Evolutionary conservation across 1,284 basidiomycete species (phyloP).

Genomic region (Cutaneotrichosporon cutaneum): DNA sequence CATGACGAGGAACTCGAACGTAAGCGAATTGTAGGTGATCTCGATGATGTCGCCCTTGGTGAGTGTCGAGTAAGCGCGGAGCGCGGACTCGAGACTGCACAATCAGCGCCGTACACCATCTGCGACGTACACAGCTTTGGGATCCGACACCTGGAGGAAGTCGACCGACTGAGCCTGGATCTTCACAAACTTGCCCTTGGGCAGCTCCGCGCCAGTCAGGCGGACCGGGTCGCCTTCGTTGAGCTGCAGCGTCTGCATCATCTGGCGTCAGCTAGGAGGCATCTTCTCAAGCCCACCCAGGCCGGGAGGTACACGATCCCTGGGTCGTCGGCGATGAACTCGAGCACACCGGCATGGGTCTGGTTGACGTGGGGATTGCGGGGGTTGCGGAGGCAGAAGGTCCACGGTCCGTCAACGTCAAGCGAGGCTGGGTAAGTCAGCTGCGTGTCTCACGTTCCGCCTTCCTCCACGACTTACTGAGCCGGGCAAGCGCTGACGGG

Average conservation of each 20-base stretch:
- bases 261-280: constrained; percentile 53
- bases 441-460: neutral
- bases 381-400: constrained; percentile 91
- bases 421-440: constrained; percentile 60
- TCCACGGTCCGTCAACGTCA: constrained; percentile 92
- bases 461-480: constrained; percentile 59
- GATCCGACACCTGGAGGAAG: constrained; percentile 86
- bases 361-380: constrained; percentile 72
- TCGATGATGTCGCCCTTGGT: constrained; percentile 90
- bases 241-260: constrained; percentile 91
- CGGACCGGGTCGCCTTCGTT: constrained; percentile 94
- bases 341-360: constrained; percentile 95
- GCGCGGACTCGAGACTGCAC: constrained; percentile 82
- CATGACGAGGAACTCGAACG: constrained; percentile 95
- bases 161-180: constrained; percentile 93
- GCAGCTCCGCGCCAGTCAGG: constrained; percentile 80
- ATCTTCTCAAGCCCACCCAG: constrained; percentile 60
- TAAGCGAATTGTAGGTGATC: constrained; percentile 86
- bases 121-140: constrained; percentile 78
- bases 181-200: constrained; percentile 95
- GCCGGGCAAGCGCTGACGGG: constrained; percentile 82
- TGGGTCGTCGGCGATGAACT: constrained; percentile 92
- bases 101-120: constrained; percentile 3
- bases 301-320: constrained; percentile 92
- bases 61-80: constrained; percentile 88